Evolutionary conservation across 495 filamentous ascomycete species (phyloP).

Genomic region (Apiosordaria backusii): DNA sequence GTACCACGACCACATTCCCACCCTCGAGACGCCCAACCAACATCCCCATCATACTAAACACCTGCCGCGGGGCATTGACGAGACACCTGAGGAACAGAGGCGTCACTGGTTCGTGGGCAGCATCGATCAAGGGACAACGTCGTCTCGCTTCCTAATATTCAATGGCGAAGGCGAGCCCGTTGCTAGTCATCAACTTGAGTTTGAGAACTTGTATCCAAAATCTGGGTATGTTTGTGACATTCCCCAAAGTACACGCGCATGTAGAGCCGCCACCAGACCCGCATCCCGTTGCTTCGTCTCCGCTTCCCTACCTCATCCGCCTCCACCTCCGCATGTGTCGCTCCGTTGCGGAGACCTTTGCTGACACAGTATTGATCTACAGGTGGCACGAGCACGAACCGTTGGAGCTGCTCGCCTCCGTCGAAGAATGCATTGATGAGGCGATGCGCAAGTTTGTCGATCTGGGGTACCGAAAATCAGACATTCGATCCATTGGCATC

Average conservation of each 20-base stretch:
- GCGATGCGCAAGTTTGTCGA: constrained; percentile 70
- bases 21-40: constrained; percentile 3
- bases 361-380: constrained; percentile 15
- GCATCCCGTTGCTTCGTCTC: neutral
- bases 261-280: neutral
- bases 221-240: constrained; percentile 65
- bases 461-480: constrained; percentile 62
- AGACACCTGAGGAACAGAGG: constrained; percentile 31
- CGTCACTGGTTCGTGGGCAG: constrained; percentile 49
- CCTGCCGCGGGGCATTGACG: constrained; percentile 27
- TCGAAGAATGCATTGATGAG: constrained; percentile 79
- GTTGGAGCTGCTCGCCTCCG: constrained; percentile 70
- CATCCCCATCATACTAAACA: constrained; percentile 24
- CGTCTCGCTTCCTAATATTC: constrained; percentile 90
- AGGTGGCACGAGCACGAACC: constrained; percentile 98
- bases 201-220: constrained; percentile 81
- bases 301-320: constrained; percentile 14
- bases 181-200: constrained; percentile 87
- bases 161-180: constrained; percentile 74
- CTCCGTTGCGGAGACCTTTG: constrained; percentile 6
- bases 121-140: constrained; percentile 93
- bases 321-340: constrained; percentile 5
- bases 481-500: constrained; percentile 85
- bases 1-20: constrained; percentile 10
- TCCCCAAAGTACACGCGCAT: neutral